phyloP scores from a whole-genome alignment of 768 basidiomycete species.

The Lenzites betulinus region DNA sequence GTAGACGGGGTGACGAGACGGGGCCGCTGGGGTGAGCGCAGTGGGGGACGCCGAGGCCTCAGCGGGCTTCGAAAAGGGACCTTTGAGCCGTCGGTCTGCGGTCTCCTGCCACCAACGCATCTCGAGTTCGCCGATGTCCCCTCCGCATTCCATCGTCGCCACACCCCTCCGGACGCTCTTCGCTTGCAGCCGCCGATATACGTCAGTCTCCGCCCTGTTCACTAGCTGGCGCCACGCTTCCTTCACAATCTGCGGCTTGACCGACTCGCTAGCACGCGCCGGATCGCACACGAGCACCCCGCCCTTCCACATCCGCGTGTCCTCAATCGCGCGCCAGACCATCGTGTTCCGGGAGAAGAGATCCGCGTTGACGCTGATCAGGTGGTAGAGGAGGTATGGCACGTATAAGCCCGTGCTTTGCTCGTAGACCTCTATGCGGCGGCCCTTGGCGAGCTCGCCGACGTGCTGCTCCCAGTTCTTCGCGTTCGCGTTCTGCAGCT shows the following conservation, averaged over 20 bases:
- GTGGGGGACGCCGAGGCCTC: no score
- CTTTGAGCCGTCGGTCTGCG: no score
- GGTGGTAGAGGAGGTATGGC: slow-evolving; percentile 2
- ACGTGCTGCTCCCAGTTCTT: background rate
- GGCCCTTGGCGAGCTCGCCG: background rate
- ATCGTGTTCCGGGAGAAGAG: slow-evolving; percentile 19
- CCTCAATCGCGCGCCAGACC: slow-evolving; percentile 16
- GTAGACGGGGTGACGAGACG: background rate
- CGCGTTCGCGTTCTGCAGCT: background rate
- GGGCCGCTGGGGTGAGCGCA: background rate
- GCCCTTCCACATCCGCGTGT: slow-evolving; percentile 3
- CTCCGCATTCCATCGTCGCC: slow-evolving; percentile 3
- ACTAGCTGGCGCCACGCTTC: slow-evolving; percentile 18
- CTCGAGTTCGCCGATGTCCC: slow-evolving; percentile 5
- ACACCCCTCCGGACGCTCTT: background rate
- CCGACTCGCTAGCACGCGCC: background rate
- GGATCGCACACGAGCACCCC: background rate
- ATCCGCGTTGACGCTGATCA: slow-evolving; percentile 5
- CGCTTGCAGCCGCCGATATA: background rate
- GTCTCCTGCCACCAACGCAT: slow-evolving; percentile 1
- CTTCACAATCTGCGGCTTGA: slow-evolving; percentile 11
- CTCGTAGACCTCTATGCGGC: slow-evolving; percentile 3
- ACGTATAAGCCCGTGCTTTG: background rate
- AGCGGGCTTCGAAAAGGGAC: no score
- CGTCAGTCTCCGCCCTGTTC: background rate